Base-by-base conservation (phyloP, 2,329 filamentous ascomycete species). In the Aspergillus thermomutatus region DNA sequence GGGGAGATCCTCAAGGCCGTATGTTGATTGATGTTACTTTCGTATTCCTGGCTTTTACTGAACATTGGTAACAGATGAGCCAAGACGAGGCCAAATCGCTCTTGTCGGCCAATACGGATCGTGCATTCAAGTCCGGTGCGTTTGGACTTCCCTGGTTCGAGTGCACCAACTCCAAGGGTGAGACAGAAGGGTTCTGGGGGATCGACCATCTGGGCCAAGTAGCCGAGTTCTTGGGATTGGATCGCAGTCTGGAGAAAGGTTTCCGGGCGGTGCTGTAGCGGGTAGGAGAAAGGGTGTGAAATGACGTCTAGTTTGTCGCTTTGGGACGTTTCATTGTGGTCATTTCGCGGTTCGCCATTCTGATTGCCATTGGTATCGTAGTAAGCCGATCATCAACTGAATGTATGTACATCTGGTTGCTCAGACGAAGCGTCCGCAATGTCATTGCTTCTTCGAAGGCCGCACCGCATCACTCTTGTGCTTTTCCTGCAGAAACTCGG, bases 101-200 rank as follows among this genome's bases (percentile, higher is more conserved):
- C 28, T 64, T 87, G 62, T 64, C 59, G 5, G 71, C 70, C 25
- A 84, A 83, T 56, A 85, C 82, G 1, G 75, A 83, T 14, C 60
- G 67, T 51, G 81, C 83, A 1, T 74, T 86, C 25, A 69, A 72
- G 25, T 75, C 79, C 25, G 84, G 83, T 1, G 82, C 82, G 1
- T 87, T 87, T 74, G 84, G 84, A 1, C 64, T 87, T 53, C 84
- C 84, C 2, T 87, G 82, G 80, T 83, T 85, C 64, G 71, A 75
- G 69, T 84, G 82, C 53, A 83, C 78, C 50, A 83, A 86, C 67
- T 52, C 68, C 6, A 72, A 81, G 51, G 83, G 83, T 0, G 70
- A 81, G 64, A 83, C 68, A 40, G 82, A 86, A 60, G 70, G 71
- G 0, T 86, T 82, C 63, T 87, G 82, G 81, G 84, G 84, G 0